These are phyloP conservation scores for Septoria petroselini DNA, from an alignment of 2,329 filamentous ascomycete species.

Conservation along the genomic window DNA sequence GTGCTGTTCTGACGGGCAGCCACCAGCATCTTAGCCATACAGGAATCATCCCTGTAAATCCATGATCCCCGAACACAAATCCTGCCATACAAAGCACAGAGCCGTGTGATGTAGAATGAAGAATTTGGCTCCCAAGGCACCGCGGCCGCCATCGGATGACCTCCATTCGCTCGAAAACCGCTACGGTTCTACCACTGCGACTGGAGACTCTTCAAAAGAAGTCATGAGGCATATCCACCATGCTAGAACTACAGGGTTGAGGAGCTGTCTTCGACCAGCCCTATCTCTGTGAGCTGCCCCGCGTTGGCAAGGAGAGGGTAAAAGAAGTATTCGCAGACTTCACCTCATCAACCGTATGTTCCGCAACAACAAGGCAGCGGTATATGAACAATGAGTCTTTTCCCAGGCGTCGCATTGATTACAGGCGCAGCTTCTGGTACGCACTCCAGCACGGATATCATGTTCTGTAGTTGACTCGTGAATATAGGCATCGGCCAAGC, in stretches of 20 bases:
- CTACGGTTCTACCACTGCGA: neutral
- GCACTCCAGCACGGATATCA: neutral
- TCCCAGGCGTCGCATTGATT: conserved; percentile 36
- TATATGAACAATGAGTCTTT: conserved; percentile 28
- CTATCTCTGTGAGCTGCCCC: conserved; percentile 7
- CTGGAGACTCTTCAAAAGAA: neutral
- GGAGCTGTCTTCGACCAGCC: conserved; percentile 3
- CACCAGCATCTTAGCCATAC: too few species aligned
- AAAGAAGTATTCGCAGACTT: neutral
- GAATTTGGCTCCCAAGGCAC: too few species aligned
- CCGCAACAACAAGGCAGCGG: too few species aligned
- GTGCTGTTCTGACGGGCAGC: too few species aligned
- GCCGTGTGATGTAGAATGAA: too few species aligned
- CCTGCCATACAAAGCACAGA: too few species aligned
- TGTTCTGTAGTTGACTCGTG: neutral
- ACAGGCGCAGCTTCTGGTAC: conserved; percentile 38
- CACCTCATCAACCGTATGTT: too few species aligned
- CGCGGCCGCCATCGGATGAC: neutral
- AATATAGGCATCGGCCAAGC: conserved; percentile 45
- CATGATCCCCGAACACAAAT: too few species aligned
- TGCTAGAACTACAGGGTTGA: conserved; percentile 5
- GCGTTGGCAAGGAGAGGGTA: conserved; percentile 4
- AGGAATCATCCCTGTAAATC: too few species aligned
- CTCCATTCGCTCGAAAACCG: neutral
- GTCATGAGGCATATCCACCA: neutral